phyloP scores from a whole-genome alignment of 108 stramenopile species.

The Seminavis robusta region DNA sequence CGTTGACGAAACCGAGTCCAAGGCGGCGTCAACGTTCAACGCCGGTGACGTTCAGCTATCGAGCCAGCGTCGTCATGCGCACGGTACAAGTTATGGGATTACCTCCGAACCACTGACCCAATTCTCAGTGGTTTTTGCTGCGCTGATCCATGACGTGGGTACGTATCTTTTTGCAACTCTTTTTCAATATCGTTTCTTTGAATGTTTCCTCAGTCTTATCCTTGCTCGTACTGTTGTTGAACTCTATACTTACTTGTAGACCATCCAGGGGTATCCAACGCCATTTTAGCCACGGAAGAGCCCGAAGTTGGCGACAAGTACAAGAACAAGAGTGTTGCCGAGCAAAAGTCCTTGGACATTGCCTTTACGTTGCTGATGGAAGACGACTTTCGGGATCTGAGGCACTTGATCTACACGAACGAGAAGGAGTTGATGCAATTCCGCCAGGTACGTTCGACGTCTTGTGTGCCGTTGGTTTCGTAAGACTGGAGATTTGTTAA shows the following conservation, averaged over 20 bases:
- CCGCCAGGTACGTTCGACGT: conserved; percentile 37
- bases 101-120: conserved; percentile 35
- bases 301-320: conserved; percentile 35
- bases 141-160: conserved; percentile 54
- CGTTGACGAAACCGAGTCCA: too few species aligned
- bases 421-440: conserved; percentile 30
- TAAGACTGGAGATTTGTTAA: too few species aligned
- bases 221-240: too few species aligned
- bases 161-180: too few species aligned
- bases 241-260: too few species aligned
- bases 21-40: too few species aligned
- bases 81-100: too few species aligned
- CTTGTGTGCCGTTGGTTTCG: too few species aligned
- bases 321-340: conserved; percentile 54
- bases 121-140: conserved; percentile 42
- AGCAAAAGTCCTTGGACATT: conserved; percentile 48
- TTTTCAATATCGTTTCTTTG: too few species aligned
- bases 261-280: conserved; percentile 23
- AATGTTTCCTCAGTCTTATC: too few species aligned
- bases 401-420: conserved; percentile 24
- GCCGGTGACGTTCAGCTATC: too few species aligned
- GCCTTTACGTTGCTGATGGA: conserved; percentile 40
- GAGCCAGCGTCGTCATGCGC: too few species aligned
- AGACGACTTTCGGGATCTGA: conserved; percentile 9
- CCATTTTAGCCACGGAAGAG: conserved; percentile 11